Percentiles rank a stretch among this genome's conserved stretches.
phyloP scores from a whole-genome alignment of 2,329 filamentous ascomycete species.

The Aspergillus candidus region DNA sequence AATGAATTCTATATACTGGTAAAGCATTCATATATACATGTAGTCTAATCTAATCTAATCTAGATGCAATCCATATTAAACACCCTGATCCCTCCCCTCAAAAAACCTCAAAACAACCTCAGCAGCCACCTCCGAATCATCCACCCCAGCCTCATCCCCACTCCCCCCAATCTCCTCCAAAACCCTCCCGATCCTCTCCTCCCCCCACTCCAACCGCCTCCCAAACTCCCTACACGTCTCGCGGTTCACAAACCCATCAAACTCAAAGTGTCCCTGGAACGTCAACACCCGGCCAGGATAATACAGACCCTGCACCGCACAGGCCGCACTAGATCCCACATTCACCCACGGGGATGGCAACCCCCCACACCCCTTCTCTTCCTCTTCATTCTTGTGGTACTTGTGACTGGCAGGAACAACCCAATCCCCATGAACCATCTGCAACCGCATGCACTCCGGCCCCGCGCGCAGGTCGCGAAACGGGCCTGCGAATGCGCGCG shows the following conservation, averaged over 20 bases:
- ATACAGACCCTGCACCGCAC: slow-evolving; percentile 27
- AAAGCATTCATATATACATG: too few relatives aligned
- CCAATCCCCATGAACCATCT: slow-evolving; percentile 27
- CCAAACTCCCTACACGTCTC: slow-evolving; percentile 22
- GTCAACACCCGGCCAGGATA: slow-evolving; percentile 23
- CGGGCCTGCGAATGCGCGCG: slow-evolving; percentile 12
- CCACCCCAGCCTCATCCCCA: slow-evolving; percentile 16
- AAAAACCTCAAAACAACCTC: slow-evolving; percentile 30
- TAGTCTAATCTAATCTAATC: too few relatives aligned
- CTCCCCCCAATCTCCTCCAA: slow-evolving; percentile 11
- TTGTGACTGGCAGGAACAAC: slow-evolving; percentile 14
- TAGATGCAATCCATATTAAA: neutral
- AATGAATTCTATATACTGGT: too few relatives aligned
- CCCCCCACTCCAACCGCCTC: slow-evolving; percentile 16
- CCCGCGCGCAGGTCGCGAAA: neutral
- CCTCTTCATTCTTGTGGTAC: neutral
- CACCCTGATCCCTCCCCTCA: slow-evolving; percentile 9
- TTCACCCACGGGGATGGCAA: slow-evolving; percentile 26
- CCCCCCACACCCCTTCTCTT: neutral
- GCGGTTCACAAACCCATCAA: slow-evolving; percentile 22
- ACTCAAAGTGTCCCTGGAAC: slow-evolving; percentile 30
- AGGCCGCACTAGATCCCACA: slow-evolving; percentile 22
- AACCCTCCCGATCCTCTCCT: slow-evolving; percentile 2
- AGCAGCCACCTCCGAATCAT: slow-evolving; percentile 29
- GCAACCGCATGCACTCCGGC: slow-evolving; percentile 18